Base-by-base conservation (phyloP, 768 basidiomycete species). In the Mrakia hoshinonis region DNA sequence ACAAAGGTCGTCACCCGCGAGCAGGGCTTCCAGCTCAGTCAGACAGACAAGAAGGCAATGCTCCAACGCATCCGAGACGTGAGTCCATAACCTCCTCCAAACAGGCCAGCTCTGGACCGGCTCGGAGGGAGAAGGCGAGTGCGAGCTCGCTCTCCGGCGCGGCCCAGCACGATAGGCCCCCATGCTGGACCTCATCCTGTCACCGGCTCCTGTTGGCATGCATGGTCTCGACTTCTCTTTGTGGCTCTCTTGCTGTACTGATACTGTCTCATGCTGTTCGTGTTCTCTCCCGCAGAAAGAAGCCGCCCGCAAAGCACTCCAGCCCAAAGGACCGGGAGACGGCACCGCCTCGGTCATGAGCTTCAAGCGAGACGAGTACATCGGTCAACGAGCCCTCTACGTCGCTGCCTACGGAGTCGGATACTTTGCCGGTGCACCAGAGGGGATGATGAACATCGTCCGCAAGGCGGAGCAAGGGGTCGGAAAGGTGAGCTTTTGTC, bases 351-450 rank as follows among this genome's bases (percentile, higher is more conserved):
- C 31, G 54, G 67, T 68, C 26, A 55, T 55, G 39, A 34, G 20
- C 4, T 68, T 68, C 29, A 55, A 60, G 39, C 54, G 67, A 10
- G 54, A 47, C 54, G 67, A 68, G 67, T 68, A 68, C 54, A 43
- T 68, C 15, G 52, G 52, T 13, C 67, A 68, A 24, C 52, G 67
- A 22, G 52, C 67, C 12, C 67, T 68, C 3, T 68, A 68, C 67
- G 52, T 60, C 24, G 67, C 67, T 31, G 52, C 67, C 3, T 68
- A 48, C 12, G 29, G 34, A 1, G 48, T 52, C 34, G 48, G 48
- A 20, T 68, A 68, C 54, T 68, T 68, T 29, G 43, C 55, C 18
- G 67, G 67, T 43, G 54, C 67, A 13, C 67, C 67, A 13, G 67
- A 68, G 24, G 52, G 54, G 13, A 46, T 46, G 26, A 68, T 68